Conservation (phyloP, 768 basidiomycete genomes). For the Rubroboletus satanas region DNA sequence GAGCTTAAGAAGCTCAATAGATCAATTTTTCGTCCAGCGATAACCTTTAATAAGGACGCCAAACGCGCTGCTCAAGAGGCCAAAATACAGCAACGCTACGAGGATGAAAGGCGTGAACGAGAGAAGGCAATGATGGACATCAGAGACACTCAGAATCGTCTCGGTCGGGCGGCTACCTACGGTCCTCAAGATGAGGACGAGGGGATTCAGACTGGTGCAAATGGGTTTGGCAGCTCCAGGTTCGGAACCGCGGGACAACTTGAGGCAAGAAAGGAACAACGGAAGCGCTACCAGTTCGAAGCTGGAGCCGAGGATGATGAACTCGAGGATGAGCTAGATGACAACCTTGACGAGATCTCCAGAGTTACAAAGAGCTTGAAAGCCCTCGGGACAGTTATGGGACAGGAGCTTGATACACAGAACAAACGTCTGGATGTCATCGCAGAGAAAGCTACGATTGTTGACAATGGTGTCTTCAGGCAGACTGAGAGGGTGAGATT, state of each 20-base stretch:
- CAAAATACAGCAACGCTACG: conserved; percentile 79
- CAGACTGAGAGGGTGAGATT: conserved; percentile 75
- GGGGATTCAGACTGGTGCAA: conserved; percentile 27
- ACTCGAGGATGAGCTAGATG: conserved; percentile 90
- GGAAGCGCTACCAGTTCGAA: conserved; percentile 89
- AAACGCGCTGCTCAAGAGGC: conserved; percentile 87
- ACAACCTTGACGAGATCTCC: conserved; percentile 83
- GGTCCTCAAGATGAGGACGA: conserved; percentile 50
- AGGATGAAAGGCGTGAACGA: conserved; percentile 78
- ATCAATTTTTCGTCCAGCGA: conserved; percentile 90
- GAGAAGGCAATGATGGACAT: conserved; percentile 85
- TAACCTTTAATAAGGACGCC: conserved; percentile 88
- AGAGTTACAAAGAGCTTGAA: conserved; percentile 75
- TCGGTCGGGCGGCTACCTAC: conserved; percentile 70
- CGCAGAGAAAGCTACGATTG: conserved; percentile 67
- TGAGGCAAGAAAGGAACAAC: conserved; percentile 58
- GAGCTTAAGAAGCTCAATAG: conserved; percentile 93
- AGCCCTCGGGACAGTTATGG: conserved; percentile 76
- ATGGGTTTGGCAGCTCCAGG: conserved; percentile 38
- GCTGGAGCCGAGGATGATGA: conserved; percentile 88
- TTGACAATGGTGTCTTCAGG: conserved; percentile 73
- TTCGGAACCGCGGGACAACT: conserved; percentile 50
- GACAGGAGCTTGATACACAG: conserved; percentile 84
- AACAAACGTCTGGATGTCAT: conserved; percentile 76
- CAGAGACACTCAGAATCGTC: conserved; percentile 79